These are phyloP conservation scores for Backusella morwellensis DNA, from an alignment of 192 early-diverging fungal genomes.

Conservation along the genomic window DNA sequence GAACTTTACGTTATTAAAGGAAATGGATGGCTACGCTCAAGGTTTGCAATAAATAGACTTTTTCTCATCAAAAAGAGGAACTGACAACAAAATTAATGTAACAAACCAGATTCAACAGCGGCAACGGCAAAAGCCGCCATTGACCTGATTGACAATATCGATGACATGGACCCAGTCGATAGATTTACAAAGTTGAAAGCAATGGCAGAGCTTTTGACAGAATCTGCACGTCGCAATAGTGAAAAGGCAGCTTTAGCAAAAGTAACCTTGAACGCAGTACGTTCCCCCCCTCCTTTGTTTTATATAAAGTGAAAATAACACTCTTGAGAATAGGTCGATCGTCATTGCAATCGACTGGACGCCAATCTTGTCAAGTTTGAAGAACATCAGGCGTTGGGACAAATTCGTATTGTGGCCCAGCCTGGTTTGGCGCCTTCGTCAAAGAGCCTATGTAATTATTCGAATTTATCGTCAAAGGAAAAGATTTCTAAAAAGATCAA, in stretches of 20 bases:
- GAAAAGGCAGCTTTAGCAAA: constrained; percentile 92
- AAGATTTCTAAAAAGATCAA: constrained; percentile 30
- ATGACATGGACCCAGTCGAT: constrained; percentile 49
- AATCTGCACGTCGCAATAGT: constrained; percentile 79
- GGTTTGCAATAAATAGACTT: constrained; percentile 29
- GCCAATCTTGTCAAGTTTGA: constrained; percentile 26
- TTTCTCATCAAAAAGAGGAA: not conserved
- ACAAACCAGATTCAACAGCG: not conserved
- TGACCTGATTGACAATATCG: constrained; percentile 64
- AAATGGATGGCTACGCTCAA: constrained; percentile 76
- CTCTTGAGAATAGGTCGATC: not conserved
- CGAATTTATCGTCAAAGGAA: constrained; percentile 7
- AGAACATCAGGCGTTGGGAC: constrained; percentile 4
- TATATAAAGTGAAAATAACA: no score
- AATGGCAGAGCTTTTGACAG: constrained; percentile 60
- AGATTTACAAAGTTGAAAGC: constrained; percentile 49
- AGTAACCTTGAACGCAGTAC: constrained; percentile 89
- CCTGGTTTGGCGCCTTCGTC: constrained; percentile 20
- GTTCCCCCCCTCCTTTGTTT: not conserved
- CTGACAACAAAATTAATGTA: no score
- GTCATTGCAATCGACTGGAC: constrained; percentile 24
- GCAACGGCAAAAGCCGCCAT: constrained; percentile 62
- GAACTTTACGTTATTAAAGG: constrained; percentile 90
- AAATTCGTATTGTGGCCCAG: constrained; percentile 9
- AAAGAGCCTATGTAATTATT: constrained; percentile 1